A percentile compares a stretch with the other conserved stretches of the same genome.
Evolutionary conservation across 2,329 filamentous ascomycete genomes (phyloP).

Genomic region (Ophiosphaerella herpotricha): DNA sequence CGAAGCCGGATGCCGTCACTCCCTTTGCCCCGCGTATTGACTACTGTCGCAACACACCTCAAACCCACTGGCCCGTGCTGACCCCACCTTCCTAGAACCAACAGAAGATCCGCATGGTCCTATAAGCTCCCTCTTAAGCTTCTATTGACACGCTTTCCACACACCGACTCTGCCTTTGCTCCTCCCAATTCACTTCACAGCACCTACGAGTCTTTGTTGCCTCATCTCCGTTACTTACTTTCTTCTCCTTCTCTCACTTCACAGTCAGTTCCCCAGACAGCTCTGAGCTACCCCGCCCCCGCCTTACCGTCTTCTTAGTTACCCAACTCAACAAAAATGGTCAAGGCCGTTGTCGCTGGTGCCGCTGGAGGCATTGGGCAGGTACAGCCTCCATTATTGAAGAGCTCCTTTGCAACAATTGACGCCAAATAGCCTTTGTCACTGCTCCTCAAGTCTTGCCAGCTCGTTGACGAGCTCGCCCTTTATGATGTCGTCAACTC

Average conservation of each 20-base stretch:
- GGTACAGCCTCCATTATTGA: constrained; percentile 57
- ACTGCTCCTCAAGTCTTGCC: constrained; percentile 89
- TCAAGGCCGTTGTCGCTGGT: constrained; percentile 73
- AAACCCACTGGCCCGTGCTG: constrained; percentile 32
- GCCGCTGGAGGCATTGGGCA: constrained; percentile 98
- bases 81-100: constrained; percentile 30
- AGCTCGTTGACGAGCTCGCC: constrained; percentile 86
- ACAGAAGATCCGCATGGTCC: constrained; percentile 34
- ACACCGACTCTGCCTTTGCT: constrained; percentile 12
- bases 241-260: constrained; percentile 11
- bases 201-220: constrained; percentile 1
- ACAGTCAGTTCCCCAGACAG: constrained; percentile 5
- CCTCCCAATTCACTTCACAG: too few species aligned
- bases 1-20: background rate
- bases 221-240: background rate
- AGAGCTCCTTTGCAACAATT: constrained; percentile 14
- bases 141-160: constrained; percentile 16
- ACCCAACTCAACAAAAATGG: constrained; percentile 40
- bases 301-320: constrained; percentile 12
- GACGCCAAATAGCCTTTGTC: constrained; percentile 75
- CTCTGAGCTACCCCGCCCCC: constrained; percentile 22
- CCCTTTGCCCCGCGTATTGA: constrained; percentile 12
- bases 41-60: constrained; percentile 8
- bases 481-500: constrained; percentile 99
- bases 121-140: constrained; percentile 29